Base-by-base conservation (phyloP, 2,329 filamentous ascomycete genomes). In the Epicoccum sorghinum region DNA sequence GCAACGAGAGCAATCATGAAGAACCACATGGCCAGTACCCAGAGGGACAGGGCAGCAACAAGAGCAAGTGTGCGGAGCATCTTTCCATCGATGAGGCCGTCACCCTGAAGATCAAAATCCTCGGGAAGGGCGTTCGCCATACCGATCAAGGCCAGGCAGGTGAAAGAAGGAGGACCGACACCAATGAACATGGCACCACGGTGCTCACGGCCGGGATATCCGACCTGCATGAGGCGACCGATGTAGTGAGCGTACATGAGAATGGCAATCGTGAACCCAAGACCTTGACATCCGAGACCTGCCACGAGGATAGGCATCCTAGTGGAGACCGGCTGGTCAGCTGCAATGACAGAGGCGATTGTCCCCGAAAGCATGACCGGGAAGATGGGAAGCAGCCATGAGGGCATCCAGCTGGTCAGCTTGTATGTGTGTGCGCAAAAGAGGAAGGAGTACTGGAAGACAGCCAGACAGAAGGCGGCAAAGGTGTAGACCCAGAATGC, bases 191-290 rank as follows among this genome's bases (percentile, higher is more conserved):
- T 83, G 0, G 84, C 88, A 0, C 88, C 86, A 45, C 88, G 79
- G 57, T 88, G 85, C 64, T 89, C 85, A 7, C 83, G 79, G 59
- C 78, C 73, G 0, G 88, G 88, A 13, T 90, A 80, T 1, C 88
- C 84, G 1, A 80, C 79, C 60, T 85, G 82, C 84, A 91, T 88
- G n/a, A 91, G 78, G 4, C 89, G 82, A 37, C 85, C 86, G 51
- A 90, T 83, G 79, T 89, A 90, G 68, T 88, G 84, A 0, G 87
- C 80, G 66, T 90, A 90, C 86, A 91, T 89, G 74, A 89, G 81
- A 47, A 87, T 79, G 3, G 86, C 83, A n/a, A 91, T 82, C 9
- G 83, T 82, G 54, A 89, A 83, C 3, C 89, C 89, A 0, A 91
- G 75, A 0, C 89, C 88, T 70, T 91, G 88, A 60, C 85, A 89